Conservation (phyloP, 768 basidiomycete species). For the Podaxis mareebaensis region DNA sequence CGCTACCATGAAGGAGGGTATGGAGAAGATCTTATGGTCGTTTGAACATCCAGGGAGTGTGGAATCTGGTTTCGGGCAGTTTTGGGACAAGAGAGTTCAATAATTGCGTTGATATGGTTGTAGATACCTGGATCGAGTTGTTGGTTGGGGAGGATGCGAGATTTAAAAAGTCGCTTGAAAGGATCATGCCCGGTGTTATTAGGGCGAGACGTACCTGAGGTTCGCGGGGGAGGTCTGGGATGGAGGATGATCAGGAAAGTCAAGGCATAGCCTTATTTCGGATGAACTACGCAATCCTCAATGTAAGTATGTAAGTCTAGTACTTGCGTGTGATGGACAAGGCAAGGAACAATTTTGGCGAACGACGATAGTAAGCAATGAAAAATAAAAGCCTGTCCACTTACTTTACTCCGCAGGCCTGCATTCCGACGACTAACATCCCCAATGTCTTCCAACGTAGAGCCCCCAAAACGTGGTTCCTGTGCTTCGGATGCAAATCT, state of each 20-base stretch:
- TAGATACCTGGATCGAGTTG: slow-evolving; percentile 63
- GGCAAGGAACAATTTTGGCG: no score
- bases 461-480: no score
- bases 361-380: no score
- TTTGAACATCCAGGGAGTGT: slow-evolving; percentile 60
- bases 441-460: no score
- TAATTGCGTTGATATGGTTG: slow-evolving; percentile 59
- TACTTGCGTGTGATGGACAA: no score
- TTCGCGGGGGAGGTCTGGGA: slow-evolving; percentile 23
- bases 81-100: slow-evolving; percentile 77
- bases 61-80: slow-evolving; percentile 65
- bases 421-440: no score
- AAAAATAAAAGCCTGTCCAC: no score
- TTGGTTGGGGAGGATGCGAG: slow-evolving; percentile 47
- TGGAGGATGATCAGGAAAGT: background rate
- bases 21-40: slow-evolving; percentile 53
- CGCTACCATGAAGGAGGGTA: slow-evolving; percentile 63
- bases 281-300: no score
- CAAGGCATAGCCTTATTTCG: no score
- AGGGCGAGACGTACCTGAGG: slow-evolving; percentile 23
- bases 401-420: no score
- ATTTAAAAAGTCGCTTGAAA: slow-evolving; percentile 57
- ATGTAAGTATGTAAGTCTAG: no score
- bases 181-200: slow-evolving; percentile 61
- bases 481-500: no score